Evolutionary conservation across 345 rosid species (phyloP).

Genomic region (Eucalyptus victrix): DNA sequence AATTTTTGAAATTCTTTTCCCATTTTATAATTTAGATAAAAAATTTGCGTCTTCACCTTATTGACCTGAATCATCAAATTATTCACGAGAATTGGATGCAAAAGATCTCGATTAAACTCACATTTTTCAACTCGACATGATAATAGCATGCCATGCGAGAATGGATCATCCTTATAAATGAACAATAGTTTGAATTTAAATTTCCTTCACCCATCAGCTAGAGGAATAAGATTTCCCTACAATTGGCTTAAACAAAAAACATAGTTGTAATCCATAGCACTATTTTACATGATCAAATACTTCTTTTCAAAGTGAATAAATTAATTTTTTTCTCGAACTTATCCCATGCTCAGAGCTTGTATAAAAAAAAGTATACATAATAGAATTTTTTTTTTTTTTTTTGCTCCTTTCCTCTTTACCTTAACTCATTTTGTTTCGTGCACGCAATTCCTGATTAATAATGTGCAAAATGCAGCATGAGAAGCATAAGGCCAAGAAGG

Average conservation of each 20-base stretch:
- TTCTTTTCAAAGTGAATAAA: too few species aligned
- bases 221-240: not conserved
- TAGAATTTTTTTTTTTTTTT: too few species aligned
- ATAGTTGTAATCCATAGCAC: too few species aligned
- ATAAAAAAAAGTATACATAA: not conserved
- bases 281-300: too few species aligned
- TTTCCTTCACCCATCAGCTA: not conserved
- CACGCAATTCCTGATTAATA: not conserved
- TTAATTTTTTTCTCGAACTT: too few species aligned
- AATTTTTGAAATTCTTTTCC: not conserved
- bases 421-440: not conserved
- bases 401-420: not conserved
- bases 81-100: not conserved
- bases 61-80: not conserved
- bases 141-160: not conserved
- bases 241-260: not conserved
- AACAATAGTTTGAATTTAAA: not conserved
- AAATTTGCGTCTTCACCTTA: not conserved
- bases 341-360: too few species aligned
- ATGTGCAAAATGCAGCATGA: not conserved
- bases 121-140: not conserved
- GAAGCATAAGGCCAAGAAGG: slow-evolving; percentile 26
- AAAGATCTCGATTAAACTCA: not conserved
- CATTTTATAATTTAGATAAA: not conserved
- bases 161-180: not conserved